Percentiles rank a stretch among this genome's conserved stretches.
These are phyloP conservation scores for Gypsophila paniculata DNA, from an alignment of 179 eudicot species.

Conservation along the genomic window DNA sequence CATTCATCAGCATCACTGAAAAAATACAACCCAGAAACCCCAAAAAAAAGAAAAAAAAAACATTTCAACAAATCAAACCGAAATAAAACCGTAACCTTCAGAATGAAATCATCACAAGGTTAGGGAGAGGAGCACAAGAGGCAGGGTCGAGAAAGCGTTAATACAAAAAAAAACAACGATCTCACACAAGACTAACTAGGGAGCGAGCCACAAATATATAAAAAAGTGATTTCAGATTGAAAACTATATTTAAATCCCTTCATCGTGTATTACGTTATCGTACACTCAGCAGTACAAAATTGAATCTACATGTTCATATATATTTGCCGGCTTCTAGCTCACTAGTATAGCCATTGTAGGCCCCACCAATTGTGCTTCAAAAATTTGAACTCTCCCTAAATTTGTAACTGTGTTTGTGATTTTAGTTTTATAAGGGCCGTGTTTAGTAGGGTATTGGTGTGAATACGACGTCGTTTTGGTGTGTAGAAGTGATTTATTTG, in stretches of 20 bases:
- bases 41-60: not conserved
- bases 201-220: conserved; percentile 19
- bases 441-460: not conserved
- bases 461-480: conserved; percentile 1
- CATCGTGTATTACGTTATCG: conserved; percentile 11
- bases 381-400: conserved; percentile 22
- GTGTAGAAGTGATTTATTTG: not conserved
- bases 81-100: conserved; percentile 21
- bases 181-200: not conserved
- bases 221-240: conserved; percentile 18
- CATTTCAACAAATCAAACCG: not conserved
- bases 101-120: conserved; percentile 32
- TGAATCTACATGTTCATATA: conserved; percentile 8
- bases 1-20: too few species aligned
- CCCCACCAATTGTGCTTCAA: conserved; percentile 19
- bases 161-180: too few species aligned
- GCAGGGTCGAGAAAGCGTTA: not conserved
- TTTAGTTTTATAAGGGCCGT: not conserved
- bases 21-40: too few species aligned
- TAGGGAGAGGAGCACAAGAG: conserved; percentile 29
- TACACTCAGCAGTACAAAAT: not conserved
- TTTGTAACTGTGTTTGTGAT: not conserved
- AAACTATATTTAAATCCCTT: conserved; percentile 15
- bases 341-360: not conserved
- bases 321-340: conserved; percentile 22